These are phyloP conservation scores for Tilletia setariae DNA, from an alignment of 1,284 basidiomycete genomes.

Conservation along the genomic window DNA sequence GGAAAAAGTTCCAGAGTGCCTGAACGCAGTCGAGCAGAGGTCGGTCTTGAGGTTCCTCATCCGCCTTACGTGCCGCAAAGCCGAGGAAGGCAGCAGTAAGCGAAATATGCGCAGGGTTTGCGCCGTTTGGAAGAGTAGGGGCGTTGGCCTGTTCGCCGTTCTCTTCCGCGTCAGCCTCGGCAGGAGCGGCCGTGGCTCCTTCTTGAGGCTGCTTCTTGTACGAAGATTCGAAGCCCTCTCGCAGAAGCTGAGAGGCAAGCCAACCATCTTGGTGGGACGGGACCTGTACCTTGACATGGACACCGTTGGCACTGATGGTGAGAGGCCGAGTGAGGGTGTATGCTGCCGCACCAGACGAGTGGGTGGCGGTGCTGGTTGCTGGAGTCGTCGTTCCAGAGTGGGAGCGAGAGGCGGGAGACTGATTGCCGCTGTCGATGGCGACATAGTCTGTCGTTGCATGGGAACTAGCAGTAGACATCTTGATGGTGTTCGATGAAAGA, in stretches of 20 bases:
- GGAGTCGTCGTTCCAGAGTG: neutral
- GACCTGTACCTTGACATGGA: conserved; percentile 10
- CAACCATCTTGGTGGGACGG: conserved; percentile 11
- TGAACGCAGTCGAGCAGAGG: conserved; percentile 6
- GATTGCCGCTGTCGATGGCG: neutral
- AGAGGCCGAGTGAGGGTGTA: neutral
- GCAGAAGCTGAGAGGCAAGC: conserved; percentile 9
- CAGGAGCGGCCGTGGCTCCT: neutral
- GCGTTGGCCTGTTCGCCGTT: neutral
- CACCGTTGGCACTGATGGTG: conserved; percentile 10
- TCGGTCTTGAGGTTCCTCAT: neutral
- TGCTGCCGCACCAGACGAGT: neutral
- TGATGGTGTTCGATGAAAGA: too few relatives aligned
- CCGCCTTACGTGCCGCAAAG: conserved; percentile 4
- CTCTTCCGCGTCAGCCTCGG: neutral
- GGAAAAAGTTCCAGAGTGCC: conserved; percentile 13
- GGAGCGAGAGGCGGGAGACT: neutral
- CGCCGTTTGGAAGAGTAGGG: neutral
- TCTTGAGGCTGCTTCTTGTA: neutral
- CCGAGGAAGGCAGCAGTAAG: conserved; percentile 9
- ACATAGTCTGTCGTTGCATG: conserved; percentile 5
- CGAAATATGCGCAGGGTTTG: neutral
- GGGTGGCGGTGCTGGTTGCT: neutral
- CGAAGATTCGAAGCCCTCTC: neutral
- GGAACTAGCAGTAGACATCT: too few relatives aligned